A percentile compares a stretch with the other conserved stretches of the same genome.
Conservation (phyloP, 768 basidiomycete species). For the Russula foetens region DNA sequence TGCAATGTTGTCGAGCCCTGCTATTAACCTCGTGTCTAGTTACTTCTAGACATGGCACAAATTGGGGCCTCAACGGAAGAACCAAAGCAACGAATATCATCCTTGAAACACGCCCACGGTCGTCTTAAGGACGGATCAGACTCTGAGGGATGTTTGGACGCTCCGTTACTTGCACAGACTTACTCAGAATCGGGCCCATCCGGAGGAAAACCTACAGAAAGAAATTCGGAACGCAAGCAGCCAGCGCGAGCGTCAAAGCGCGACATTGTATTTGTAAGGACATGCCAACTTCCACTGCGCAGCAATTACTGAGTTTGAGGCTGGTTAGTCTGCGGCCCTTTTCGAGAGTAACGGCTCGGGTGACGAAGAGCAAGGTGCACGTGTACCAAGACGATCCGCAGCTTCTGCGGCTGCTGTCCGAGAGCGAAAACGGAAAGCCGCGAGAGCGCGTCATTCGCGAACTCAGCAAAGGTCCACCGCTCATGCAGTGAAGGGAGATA, state of each 20-base stretch:
- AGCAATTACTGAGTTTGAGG: neutral
- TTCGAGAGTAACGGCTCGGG: slow-evolving; percentile 15
- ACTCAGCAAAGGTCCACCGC: neutral
- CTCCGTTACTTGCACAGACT: neutral
- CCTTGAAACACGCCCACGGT: neutral
- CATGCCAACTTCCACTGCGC: neutral
- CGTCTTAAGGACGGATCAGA: neutral
- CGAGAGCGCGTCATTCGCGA: slow-evolving; percentile 7
- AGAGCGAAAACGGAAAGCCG: slow-evolving; percentile 10
- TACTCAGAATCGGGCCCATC: neutral
- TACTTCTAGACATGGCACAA: slow-evolving; percentile 18
- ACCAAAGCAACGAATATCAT: neutral
- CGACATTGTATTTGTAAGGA: slow-evolving; percentile 16
- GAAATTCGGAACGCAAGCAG: slow-evolving; percentile 16
- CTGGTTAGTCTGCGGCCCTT: neutral
- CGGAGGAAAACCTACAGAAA: slow-evolving; percentile 1
- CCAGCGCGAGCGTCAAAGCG: slow-evolving; percentile 20
- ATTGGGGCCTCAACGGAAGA: neutral
- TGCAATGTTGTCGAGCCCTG: neutral
- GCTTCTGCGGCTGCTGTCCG: neutral
- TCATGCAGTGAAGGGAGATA: slow-evolving; percentile 5
- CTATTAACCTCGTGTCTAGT: slow-evolving; percentile 2
- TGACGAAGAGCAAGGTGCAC: slow-evolving; percentile 6
- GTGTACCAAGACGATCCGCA: neutral
- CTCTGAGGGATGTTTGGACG: neutral